Base-by-base conservation (phyloP, 2,329 filamentous ascomycete genomes). In the Colletotrichum costaricense region DNA sequence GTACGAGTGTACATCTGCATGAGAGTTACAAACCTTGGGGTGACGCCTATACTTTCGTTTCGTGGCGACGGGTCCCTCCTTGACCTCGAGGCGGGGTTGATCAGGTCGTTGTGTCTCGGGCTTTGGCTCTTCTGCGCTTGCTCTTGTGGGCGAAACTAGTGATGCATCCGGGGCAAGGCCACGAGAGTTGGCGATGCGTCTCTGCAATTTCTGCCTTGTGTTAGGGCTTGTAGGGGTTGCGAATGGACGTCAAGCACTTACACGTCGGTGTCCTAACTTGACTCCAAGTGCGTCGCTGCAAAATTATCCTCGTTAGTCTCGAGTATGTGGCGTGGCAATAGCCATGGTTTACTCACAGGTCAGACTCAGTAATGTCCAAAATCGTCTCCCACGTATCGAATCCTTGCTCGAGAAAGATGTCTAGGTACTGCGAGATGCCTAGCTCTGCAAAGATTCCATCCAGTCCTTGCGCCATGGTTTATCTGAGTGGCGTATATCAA, bases 361-460 rank as follows among this genome's bases (percentile, higher is more conserved):
- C 94, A 28, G 93, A 93, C 82, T 96, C 94, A 74, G 94, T 95
- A 67, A 97, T 95, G 79, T 96, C 94, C 63, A 95, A 86, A 68
- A 96, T 92, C 1, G 92, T 95, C 42, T 95, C 93, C 94, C 94
- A 96, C 12, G 92, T 91, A 81, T 97, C 94, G 81, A 97, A 97
- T 3, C 94, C 94, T 82, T 96, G 93, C 66, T 94, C 90, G 56
- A 94, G 81, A 77, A 97, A 94, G 69, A 87, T 84, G 76, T 92
- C 88, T 73, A 94, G 88, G 84, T 97, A 96, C 83, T 95, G 93
- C 84, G 90, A 87, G 81, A 97, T 88, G 80, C 93, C 94, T 86
- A 96, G 87, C 87, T 94, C 93, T 83, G 90, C 88, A 80, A 96
- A 91, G 76, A 92, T 89, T 49, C 87, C 83, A 76, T 87, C 89